Percentiles rank a stretch among this genome's conserved stretches.
Evolutionary conservation across 2,329 filamentous ascomycete genomes (phyloP).

Genomic region (Sporothrix dimorphospora): DNA sequence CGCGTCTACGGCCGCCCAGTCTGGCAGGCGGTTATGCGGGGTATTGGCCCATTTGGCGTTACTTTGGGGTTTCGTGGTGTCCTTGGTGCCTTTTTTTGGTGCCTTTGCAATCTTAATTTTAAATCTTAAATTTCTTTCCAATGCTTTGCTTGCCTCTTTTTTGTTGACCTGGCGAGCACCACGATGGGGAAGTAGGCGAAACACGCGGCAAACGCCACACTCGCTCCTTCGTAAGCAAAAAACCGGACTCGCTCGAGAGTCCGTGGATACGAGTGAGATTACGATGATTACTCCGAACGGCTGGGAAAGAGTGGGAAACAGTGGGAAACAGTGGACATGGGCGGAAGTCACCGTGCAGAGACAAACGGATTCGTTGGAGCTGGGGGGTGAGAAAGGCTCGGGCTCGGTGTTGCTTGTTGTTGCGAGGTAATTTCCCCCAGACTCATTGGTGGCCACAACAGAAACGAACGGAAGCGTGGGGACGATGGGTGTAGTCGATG

Average conservation of each 20-base stretch:
- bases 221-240: too few relatives aligned
- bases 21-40: neutral
- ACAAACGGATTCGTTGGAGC: neutral
- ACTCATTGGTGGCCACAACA: neutral
- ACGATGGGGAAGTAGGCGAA: neutral
- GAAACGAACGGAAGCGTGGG: neutral
- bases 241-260: too few relatives aligned
- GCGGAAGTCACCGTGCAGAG: neutral
- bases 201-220: neutral
- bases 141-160: neutral
- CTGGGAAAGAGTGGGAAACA: neutral
- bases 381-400: neutral
- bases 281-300: too few relatives aligned
- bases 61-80: too few relatives aligned
- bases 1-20: neutral
- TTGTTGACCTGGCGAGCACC: neutral
- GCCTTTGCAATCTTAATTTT: neutral
- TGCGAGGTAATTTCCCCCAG: slow-evolving; percentile 3
- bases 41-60: neutral
- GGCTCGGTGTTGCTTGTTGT: neutral
- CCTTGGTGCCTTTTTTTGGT: neutral
- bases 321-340: neutral
- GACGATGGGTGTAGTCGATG: neutral
- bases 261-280: too few relatives aligned
- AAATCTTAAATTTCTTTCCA: neutral